phyloP scores from a whole-genome alignment of 129 eudicot species.

The Scalesia atractyloides region DNA sequence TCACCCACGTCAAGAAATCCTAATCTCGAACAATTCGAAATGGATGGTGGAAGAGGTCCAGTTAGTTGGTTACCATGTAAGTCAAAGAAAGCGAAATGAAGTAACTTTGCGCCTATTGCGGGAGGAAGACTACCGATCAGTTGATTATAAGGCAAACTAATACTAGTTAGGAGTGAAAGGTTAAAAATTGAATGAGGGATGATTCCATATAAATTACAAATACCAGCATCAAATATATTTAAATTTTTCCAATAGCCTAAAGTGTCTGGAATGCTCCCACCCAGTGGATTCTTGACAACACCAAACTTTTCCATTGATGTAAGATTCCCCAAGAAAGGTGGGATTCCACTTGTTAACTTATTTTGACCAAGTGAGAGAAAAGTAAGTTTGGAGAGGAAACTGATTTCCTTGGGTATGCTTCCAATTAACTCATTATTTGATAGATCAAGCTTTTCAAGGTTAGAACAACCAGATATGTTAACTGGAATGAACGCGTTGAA shows the following conservation, averaged over 20 bases:
- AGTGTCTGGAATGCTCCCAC: conserved; percentile 1
- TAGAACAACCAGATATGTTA: background rate
- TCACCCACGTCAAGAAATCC: background rate
- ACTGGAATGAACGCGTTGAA: background rate
- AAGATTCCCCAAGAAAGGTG: conserved; percentile 1
- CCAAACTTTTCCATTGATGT: background rate
- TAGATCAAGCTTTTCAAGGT: background rate
- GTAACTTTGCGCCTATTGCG: background rate
- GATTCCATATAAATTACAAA: conserved; percentile 7
- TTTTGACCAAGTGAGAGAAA: background rate
- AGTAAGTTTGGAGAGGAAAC: background rate
- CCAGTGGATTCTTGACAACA: background rate
- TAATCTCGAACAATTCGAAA: conserved; percentile 12
- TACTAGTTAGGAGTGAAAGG: background rate
- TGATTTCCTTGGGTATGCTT: background rate
- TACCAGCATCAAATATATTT: background rate
- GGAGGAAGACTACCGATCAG: conserved; percentile 15
- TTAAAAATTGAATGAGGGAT: conserved; percentile 12
- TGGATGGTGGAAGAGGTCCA: conserved; percentile 14
- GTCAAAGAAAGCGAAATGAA: background rate
- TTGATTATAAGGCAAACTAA: conserved; percentile 4
- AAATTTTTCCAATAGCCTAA: conserved; percentile 4
- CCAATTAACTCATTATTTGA: background rate
- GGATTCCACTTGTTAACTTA: background rate
- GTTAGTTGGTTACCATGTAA: conserved; percentile 4